Conservation (phyloP, 2,329 filamentous ascomycete genomes). For the Zalaria obscura region DNA sequence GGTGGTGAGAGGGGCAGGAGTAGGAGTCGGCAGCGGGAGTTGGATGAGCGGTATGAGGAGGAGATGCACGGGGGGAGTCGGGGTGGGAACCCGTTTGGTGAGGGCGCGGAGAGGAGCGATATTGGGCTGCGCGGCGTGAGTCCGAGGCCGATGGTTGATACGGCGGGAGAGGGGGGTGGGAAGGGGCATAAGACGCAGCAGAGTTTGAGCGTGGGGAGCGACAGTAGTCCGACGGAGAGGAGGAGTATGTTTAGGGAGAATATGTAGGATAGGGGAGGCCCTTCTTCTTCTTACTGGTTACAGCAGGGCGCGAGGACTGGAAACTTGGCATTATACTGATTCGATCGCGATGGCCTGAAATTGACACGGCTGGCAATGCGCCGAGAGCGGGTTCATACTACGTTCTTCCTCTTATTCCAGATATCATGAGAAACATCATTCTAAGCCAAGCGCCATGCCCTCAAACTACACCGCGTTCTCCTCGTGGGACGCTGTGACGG, state of each 20-base stretch:
- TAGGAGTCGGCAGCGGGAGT: conserved; percentile 32
- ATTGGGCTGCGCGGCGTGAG: conserved; percentile 56
- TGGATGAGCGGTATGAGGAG: conserved; percentile 31
- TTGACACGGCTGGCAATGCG: too few relatives aligned
- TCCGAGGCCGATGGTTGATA: conserved; percentile 50
- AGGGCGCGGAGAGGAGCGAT: conserved; percentile 49
- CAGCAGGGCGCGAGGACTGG: too few relatives aligned
- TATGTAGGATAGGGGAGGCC: conserved; percentile 29
- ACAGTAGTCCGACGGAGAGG: conserved; percentile 51
- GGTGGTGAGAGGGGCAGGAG: conserved; percentile 28
- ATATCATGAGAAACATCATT: too few relatives aligned
- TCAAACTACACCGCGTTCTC: too few relatives aligned
- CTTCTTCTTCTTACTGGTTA: not conserved
- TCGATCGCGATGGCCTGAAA: too few relatives aligned
- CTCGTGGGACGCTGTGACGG: not conserved
- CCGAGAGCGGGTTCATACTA: too few relatives aligned
- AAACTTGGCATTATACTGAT: too few relatives aligned
- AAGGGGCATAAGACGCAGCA: conserved; percentile 24
- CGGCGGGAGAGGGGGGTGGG: conserved; percentile 30
- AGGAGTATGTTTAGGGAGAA: conserved; percentile 58
- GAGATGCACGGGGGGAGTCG: conserved; percentile 20
- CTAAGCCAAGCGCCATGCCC: too few relatives aligned
- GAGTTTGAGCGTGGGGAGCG: conserved; percentile 19
- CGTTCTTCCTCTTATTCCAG: too few relatives aligned
- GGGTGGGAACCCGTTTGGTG: conserved; percentile 54